A percentile compares a stretch with the other conserved stretches of the same genome.
Evolutionary conservation across 1,284 basidiomycete genomes (phyloP).

Genomic region (Microbotryum violaceum): DNA sequence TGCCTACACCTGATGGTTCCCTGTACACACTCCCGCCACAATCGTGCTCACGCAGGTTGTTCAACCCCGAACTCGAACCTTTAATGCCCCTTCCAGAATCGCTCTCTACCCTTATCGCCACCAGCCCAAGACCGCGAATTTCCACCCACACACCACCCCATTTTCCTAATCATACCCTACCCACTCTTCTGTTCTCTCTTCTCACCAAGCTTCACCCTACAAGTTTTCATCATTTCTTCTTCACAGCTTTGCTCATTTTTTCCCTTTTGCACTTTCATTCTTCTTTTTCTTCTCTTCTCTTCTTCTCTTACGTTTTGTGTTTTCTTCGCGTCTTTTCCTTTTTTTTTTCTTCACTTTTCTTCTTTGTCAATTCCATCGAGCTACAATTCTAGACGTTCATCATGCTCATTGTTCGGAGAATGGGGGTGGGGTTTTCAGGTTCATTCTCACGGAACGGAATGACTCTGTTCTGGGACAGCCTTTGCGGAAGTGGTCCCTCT

Average conservation of each 20-base stretch:
- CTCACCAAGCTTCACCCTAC: neutral
- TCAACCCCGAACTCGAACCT: neutral
- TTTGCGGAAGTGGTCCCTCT: too few relatives aligned
- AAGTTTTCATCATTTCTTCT: neutral
- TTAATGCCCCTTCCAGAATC: neutral
- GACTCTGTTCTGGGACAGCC: too few relatives aligned
- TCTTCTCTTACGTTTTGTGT: neutral
- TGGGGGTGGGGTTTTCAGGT: too few relatives aligned
- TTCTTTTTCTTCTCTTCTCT: neutral
- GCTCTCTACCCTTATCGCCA: neutral
- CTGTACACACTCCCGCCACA: too few relatives aligned
- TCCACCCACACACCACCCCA: neutral
- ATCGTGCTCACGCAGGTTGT: neutral
- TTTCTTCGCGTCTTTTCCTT: neutral
- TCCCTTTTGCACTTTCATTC: neutral
- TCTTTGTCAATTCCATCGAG: too few relatives aligned
- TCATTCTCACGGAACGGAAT: too few relatives aligned
- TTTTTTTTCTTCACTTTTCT: neutral
- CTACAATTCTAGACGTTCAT: too few relatives aligned
- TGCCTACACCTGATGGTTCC: neutral
- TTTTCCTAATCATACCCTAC: neutral
- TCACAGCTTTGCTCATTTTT: neutral
- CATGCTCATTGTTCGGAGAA: too few relatives aligned
- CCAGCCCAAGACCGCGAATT: neutral
- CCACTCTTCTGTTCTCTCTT: neutral